Evolutionary conservation across 2,329 filamentous ascomycete genomes (phyloP).

Genomic region (Lasiodiplodia citricola): DNA sequence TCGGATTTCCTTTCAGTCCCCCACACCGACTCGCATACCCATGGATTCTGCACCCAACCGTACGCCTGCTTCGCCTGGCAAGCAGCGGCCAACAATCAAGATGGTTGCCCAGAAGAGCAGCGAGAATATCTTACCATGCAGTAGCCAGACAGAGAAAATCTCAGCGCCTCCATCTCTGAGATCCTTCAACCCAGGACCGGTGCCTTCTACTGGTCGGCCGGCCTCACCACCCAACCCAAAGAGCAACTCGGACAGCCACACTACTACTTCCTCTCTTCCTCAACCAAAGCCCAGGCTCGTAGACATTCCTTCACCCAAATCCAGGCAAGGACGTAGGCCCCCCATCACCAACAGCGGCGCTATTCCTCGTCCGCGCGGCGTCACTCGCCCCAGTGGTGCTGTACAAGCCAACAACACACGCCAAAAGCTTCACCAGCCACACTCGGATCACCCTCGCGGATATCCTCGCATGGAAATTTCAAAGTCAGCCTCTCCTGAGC

Average conservation of each 20-base stretch:
- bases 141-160: not conserved
- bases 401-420: not conserved
- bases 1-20: not conserved
- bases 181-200: not conserved
- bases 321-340: not conserved
- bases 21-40: not conserved
- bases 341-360: slow-evolving; percentile 6
- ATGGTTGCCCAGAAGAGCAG: slow-evolving; percentile 30
- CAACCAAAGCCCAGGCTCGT: slow-evolving; percentile 11
- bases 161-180: not conserved
- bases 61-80: not conserved
- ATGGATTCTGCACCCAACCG: not conserved
- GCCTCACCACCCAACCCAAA: not conserved
- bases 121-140: not conserved
- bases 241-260: not conserved
- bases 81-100: slow-evolving; percentile 19
- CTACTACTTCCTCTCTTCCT: not conserved
- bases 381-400: not conserved
- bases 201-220: not conserved
- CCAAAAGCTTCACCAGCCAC: not conserved
- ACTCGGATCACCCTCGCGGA: not conserved
- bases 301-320: slow-evolving; percentile 12
- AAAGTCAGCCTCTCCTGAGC: not conserved
- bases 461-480: slow-evolving; percentile 2
- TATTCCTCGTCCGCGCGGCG: slow-evolving; percentile 9